Evolutionary conservation across 2,329 filamentous ascomycete genomes (phyloP), one percentile per base, ranked within the genome.

Genomic region (Aspergillus aculeatus): DNA sequence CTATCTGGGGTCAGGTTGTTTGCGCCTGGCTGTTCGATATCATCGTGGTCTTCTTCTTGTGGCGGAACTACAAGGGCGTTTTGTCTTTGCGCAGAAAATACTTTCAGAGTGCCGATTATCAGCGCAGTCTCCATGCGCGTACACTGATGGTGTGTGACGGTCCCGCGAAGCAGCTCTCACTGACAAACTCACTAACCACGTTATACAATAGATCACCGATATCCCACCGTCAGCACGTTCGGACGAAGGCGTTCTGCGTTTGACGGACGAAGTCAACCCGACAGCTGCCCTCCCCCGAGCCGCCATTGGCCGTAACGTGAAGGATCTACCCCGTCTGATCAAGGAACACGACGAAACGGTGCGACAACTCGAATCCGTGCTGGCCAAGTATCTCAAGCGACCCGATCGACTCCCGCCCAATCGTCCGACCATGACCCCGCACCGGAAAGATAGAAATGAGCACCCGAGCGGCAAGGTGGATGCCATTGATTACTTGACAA

Each of bases 311-410:
- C 87, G 95, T 64, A 97, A 98, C 68, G 92, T 97, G 63, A 96
- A 94, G 74, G 88, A 94, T 44, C 82, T 99, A 12, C 95, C 95
- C 11, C 83, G 89, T 19, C 80, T 98, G 59, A 95, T 99, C 62
- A 86, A 89, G 60, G 84, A 96, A 71, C 93, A 99, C 70, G 88
- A 92, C 57, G 82, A 89, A 64, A 83, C 87, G 0, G 95, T 99
- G 35, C 86, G 91, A 51, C 83, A 91, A 66, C 83, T 99, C 44
- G 95, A 99, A 73, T 84, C 85, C 50, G 84, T 96, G 4, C 78
- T 99, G 56, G 90, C 95, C 41, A 96, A 90, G 67, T 98, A 99
- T 72, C 82, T 99, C 50, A 96, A 90, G 75, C 89, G 96, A 61
- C 95, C 95, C 0, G 84, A 89, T 63, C 86, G 89, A 62, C 82